Percentiles rank a stretch among this genome's conserved stretches.
Conservation (phyloP, 2,329 filamentous ascomycete genomes). For the Pyrenophora graminea region DNA sequence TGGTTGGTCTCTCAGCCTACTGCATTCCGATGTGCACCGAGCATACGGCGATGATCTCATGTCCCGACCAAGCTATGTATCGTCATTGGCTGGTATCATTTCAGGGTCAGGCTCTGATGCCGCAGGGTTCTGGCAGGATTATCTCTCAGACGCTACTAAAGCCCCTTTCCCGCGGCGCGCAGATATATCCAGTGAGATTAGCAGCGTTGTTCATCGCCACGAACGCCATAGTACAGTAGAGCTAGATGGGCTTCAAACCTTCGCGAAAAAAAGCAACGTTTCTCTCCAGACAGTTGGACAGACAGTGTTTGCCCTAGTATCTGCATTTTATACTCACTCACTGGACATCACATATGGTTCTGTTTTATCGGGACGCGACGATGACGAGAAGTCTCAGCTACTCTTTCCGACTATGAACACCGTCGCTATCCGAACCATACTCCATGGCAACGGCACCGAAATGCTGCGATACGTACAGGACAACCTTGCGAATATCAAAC, state of each 20-base stretch:
- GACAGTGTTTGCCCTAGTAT: constrained; percentile 72
- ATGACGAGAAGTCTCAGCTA: constrained; percentile 66
- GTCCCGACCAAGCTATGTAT: constrained; percentile 55
- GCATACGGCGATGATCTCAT: constrained; percentile 60
- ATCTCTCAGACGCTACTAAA: constrained; percentile 59
- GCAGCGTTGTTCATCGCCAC: constrained; percentile 46
- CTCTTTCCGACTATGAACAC: constrained; percentile 95
- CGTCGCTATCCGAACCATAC: constrained; percentile 70
- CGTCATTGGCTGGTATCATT: constrained; percentile 61
- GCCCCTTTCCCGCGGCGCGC: constrained; percentile 46
- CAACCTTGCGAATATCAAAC: constrained; percentile 66
- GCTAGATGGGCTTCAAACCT: constrained; percentile 52
- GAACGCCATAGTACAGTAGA: constrained; percentile 54
- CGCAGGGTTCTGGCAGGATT: constrained; percentile 71
- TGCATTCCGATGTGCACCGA: constrained; percentile 71
- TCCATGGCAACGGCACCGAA: constrained; percentile 68
- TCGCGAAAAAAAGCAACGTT: constrained; percentile 70
- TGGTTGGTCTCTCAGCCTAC: constrained; percentile 76
- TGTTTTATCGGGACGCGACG: constrained; percentile 82
- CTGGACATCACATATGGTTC: constrained; percentile 82
- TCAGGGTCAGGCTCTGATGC: constrained; percentile 54
- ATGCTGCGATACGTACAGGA: constrained; percentile 77
- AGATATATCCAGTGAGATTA: neutral
- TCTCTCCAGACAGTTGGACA: constrained; percentile 78
- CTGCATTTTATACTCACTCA: constrained; percentile 65